Percentiles rank a stretch among this genome's conserved stretches.
Conservation (phyloP, 1,284 basidiomycete species). For the Cutaneotrichosporon cutaneum region DNA sequence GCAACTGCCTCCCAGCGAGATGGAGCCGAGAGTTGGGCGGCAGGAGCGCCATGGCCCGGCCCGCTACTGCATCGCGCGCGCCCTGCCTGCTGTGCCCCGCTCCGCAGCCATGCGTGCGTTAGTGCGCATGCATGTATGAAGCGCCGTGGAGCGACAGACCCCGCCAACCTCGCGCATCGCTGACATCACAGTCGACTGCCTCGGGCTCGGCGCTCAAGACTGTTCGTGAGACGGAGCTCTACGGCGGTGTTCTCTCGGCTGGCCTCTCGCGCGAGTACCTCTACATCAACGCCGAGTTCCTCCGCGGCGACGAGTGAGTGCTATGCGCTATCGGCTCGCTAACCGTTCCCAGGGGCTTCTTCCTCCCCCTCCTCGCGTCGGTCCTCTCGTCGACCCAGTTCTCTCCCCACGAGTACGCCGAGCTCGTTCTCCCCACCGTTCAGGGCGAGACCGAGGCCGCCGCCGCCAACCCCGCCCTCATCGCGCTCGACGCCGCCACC, state of each 20-base stretch:
- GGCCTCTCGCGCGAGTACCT: conserved; percentile 86
- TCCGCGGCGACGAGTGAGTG: conserved; percentile 95
- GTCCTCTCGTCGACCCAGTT: conserved; percentile 78
- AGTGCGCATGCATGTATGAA: neutral
- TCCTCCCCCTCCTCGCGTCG: conserved; percentile 80
- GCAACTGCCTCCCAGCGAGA: neutral
- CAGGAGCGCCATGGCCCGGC: neutral
- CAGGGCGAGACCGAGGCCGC: conserved; percentile 68
- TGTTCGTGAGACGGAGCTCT: conserved; percentile 88
- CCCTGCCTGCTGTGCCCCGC: neutral
- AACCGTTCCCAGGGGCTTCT: conserved; percentile 64
- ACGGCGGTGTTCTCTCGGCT: conserved; percentile 88
- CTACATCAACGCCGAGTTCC: conserved; percentile 88
- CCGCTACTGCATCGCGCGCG: neutral
- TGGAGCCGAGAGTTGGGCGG: neutral
- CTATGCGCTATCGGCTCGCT: neutral
- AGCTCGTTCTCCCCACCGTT: conserved; percentile 77
- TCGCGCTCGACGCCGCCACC: conserved; percentile 72
- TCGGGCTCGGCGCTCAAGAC: conserved; percentile 86
- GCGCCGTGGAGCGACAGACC: neutral
- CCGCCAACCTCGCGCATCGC: neutral
- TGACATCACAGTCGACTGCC: conserved; percentile 62
- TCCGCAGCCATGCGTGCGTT: neutral
- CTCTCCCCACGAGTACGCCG: conserved; percentile 78
- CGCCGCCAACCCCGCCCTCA: conserved; percentile 61